Conservation (phyloP, 75 land plant species). For the Adiantum capillusveneris region DNA sequence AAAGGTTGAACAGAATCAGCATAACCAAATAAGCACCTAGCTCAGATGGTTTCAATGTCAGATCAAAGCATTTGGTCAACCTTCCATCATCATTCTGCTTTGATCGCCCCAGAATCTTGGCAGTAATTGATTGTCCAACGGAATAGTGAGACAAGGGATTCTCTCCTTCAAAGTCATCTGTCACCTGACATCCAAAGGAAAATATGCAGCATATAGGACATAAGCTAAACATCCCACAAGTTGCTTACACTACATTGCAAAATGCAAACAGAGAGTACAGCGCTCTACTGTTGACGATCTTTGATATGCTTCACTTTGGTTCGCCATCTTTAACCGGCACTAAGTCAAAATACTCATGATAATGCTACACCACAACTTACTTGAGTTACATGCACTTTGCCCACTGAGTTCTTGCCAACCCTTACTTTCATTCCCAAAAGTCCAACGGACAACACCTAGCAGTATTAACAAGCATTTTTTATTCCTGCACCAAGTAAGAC, state of each 20-base stretch:
- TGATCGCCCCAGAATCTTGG: constrained; percentile 44
- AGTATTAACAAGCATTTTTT: no score
- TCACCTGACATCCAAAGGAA: constrained; percentile 26
- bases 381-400: constrained; percentile 80
- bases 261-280: no score
- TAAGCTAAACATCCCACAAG: no score
- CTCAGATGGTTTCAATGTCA: constrained; percentile 63
- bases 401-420: constrained; percentile 45
- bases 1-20: not conserved
- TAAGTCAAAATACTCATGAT: no score
- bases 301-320: no score
- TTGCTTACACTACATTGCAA: no score
- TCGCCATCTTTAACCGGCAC: no score
- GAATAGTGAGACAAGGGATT: constrained; percentile 51
- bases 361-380: constrained; percentile 23
- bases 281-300: no score
- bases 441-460: constrained; percentile 30
- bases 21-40: constrained; percentile 12
- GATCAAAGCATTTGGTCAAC: constrained; percentile 30
- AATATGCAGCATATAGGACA: not conserved
- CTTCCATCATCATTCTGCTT: constrained; percentile 11
- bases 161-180: constrained; percentile 30
- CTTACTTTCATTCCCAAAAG: constrained; percentile 52
- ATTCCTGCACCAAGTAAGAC: no score
- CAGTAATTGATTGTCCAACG: constrained; percentile 59